A percentile compares a stretch with the other conserved stretches of the same genome.
These are phyloP conservation scores for Phytophthora europaea DNA, from an alignment of 352 stramenopile genomes.

Conservation along the genomic window DNA sequence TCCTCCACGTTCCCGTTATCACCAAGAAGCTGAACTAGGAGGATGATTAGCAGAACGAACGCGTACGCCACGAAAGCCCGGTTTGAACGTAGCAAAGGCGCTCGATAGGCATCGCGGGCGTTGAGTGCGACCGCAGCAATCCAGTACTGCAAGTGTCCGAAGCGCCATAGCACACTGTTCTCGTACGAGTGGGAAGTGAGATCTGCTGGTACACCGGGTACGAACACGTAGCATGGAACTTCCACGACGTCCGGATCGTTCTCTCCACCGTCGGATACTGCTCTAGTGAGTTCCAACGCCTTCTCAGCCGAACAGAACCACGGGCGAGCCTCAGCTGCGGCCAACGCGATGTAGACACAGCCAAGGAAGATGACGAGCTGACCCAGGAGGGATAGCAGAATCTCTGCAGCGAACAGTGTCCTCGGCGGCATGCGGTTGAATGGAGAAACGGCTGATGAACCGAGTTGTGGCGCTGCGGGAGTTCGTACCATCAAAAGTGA, in stretches of 20 bases:
- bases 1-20: conserved; percentile 72
- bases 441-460: conserved; percentile 23
- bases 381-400: conserved; percentile 66
- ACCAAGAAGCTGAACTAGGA: conserved; percentile 73
- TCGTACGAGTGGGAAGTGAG: conserved; percentile 82
- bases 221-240: conserved; percentile 74
- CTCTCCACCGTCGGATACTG: conserved; percentile 26
- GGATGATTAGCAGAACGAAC: conserved; percentile 59
- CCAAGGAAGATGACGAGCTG: conserved; percentile 67
- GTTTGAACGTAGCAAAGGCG: conserved; percentile 65
- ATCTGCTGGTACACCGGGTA: conserved; percentile 54
- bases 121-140: conserved; percentile 79
- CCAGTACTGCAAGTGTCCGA: conserved; percentile 84
- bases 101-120: conserved; percentile 65
- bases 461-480: conserved; percentile 45
- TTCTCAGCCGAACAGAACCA: conserved; percentile 76
- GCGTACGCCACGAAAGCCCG: conserved; percentile 61
- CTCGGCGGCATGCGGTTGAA: conserved; percentile 57
- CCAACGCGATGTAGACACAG: conserved; percentile 69
- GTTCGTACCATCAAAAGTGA: conserved; percentile 83
- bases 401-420: conserved; percentile 71
- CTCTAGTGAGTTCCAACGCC: conserved; percentile 53
- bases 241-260: conserved; percentile 52
- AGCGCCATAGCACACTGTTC: conserved; percentile 82
- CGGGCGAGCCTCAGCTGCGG: conserved; percentile 51